Evolutionary conservation across 192 early-diverging fungal genomes (phyloP), one percentile per base, ranked within the genome.

Genomic region (Podila epicladia): DNA sequence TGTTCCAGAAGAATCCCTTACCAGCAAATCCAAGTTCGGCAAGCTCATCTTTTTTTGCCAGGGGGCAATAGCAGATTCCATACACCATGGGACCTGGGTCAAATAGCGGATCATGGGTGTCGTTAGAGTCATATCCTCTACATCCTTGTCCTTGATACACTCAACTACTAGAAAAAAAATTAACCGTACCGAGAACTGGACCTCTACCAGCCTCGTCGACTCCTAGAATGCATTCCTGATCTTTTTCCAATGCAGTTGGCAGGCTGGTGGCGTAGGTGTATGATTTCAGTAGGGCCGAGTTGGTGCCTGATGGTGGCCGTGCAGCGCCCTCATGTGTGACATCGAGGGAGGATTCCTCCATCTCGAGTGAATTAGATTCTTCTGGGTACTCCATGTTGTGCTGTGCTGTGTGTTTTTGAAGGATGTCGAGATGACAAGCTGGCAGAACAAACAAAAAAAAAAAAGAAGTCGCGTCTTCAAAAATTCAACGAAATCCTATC

Each of bases 191-290:
- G 0, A 99, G 88, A 0, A 98, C 97, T 9, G 98, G 98, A 0
- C 98, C 98, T 17, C 97, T 84, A 9, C 98, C 98, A 28, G 98
- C 98, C 68, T 99, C 98, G 74, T 99, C 98, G 1, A 99, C 94
- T 29, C 98, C 97, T 35, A 98, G 82, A 2, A 94, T 87, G 70
- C 88, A 93, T 28, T 89, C 84, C 74, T 86, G 85, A 67, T 75
- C 74, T 28, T 74, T 35, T 41, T 79, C 53, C 15, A 82, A 59
- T 33, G 49, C 58, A 0, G 60, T 58, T 37, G 84, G 77, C 24
- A 87, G 57, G 19, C 67, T 67, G 11, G 72, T 75, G 19, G 73
- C 48, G 48, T 85, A 85, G 28, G 83, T 75, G 58, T 87, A 87
- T 8, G 86, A 87, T 59, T 77, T 78, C 13, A 71, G 58, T 41